Evolutionary conservation across 2,329 filamentous ascomycete species (phyloP).

Genomic region (Dryadomyces quercus-mongolicae): DNA sequence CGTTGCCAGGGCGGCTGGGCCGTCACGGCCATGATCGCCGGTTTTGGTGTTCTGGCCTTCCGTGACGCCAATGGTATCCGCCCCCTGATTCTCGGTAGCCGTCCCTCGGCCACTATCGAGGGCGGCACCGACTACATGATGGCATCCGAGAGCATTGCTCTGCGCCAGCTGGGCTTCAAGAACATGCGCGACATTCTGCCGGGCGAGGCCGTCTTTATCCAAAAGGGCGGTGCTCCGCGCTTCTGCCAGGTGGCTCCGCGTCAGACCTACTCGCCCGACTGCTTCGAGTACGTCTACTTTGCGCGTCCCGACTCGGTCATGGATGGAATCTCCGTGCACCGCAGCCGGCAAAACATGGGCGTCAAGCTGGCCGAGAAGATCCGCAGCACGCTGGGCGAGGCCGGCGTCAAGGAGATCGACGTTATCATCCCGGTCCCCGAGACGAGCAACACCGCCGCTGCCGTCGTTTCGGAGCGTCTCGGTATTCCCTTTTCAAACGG

Average conservation of each 20-base stretch:
- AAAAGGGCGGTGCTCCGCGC: conserved; percentile 61
- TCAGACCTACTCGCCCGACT: conserved; percentile 69
- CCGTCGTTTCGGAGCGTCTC: conserved; percentile 59
- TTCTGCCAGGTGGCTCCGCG: conserved; percentile 63
- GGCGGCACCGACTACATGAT: conserved; percentile 55
- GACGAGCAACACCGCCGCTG: conserved; percentile 72
- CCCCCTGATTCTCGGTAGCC: conserved; percentile 68
- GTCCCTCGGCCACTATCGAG: conserved; percentile 50
- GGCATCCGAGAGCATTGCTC: conserved; percentile 75
- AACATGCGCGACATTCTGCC: conserved; percentile 47
- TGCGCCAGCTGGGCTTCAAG: conserved; percentile 68
- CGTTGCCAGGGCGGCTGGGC: conserved; percentile 69
- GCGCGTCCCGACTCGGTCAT: conserved; percentile 71
- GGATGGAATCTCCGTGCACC: conserved; percentile 78
- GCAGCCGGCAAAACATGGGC: conserved; percentile 79
- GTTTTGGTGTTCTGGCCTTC: conserved; percentile 67
- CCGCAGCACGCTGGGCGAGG: conserved; percentile 51
- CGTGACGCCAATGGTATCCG: conserved; percentile 72
- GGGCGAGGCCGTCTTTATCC: conserved; percentile 47
- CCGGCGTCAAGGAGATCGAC: conserved; percentile 66
- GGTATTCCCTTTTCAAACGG: conserved; percentile 69
- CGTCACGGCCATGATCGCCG: conserved; percentile 73
- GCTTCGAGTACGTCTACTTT: conserved; percentile 85
- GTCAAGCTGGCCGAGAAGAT: conserved; percentile 66
- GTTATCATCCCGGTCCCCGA: conserved; percentile 28